A percentile compares a stretch with the other conserved stretches of the same genome.
phyloP scores from a whole-genome alignment of 2,329 filamentous ascomycete genomes.

The Elsinoe ampelina region DNA sequence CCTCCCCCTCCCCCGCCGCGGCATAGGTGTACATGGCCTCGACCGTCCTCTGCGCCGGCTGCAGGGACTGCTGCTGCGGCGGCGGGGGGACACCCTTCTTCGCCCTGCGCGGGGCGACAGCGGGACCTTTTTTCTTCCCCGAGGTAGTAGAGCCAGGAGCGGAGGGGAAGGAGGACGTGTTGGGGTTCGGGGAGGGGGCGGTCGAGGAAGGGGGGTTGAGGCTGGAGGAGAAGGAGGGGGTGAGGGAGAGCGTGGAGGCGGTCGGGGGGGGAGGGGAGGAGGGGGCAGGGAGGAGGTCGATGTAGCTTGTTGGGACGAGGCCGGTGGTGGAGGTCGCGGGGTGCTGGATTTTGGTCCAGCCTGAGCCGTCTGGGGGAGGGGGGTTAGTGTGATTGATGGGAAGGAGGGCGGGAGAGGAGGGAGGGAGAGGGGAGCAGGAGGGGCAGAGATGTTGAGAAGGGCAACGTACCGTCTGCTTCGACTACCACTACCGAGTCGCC shows the following conservation, averaged over 20 bases:
- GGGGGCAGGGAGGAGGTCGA: slow-evolving; percentile 55
- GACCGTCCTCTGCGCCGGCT: slow-evolving; percentile 55
- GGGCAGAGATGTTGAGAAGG: not conserved
- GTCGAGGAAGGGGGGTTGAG: slow-evolving; percentile 47
- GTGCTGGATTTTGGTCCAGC: slow-evolving; percentile 78
- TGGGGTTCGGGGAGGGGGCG: slow-evolving; percentile 50
- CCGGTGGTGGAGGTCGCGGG: slow-evolving; percentile 54
- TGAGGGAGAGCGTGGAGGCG: not conserved
- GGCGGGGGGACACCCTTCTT: slow-evolving; percentile 42
- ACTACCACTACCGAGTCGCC: slow-evolving; percentile 68
- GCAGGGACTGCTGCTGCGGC: not conserved
- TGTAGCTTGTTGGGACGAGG: slow-evolving; percentile 76
- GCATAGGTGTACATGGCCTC: slow-evolving; percentile 89
- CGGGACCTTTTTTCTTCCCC: slow-evolving; percentile 77
- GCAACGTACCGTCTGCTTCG: slow-evolving; percentile 69
- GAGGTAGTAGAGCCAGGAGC: slow-evolving; percentile 39
- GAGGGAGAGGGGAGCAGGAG: not conserved
- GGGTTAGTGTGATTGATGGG: too few relatives aligned
- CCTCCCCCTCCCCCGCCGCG: slow-evolving; percentile 76
- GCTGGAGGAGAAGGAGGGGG: slow-evolving; percentile 14
- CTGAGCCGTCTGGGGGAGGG: slow-evolving; percentile 61
- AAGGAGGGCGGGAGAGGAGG: too few relatives aligned
- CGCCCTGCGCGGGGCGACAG: slow-evolving; percentile 79
- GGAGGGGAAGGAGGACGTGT: slow-evolving; percentile 56
- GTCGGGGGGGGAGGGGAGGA: slow-evolving; percentile 44